phyloP scores from a whole-genome alignment of 495 filamentous ascomycete species.

The Penicillium goetzii region DNA sequence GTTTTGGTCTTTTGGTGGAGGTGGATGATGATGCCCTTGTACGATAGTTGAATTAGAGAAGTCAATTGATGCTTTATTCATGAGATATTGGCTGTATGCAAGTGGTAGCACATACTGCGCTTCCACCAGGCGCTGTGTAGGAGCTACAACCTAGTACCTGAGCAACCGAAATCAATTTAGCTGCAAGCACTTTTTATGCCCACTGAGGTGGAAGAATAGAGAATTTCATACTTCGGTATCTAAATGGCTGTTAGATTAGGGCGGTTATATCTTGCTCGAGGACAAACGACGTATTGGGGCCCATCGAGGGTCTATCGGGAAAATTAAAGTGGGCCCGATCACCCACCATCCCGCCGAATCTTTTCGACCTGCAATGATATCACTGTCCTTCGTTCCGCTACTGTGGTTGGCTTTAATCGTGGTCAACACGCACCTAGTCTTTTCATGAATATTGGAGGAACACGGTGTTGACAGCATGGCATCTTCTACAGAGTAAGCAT shows the following conservation, averaged over 20 bases:
- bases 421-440: neutral
- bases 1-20: slow-evolving; percentile 19
- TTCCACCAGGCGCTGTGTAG: neutral
- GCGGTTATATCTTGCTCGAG: slow-evolving; percentile 2
- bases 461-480: neutral
- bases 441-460: too few relatives aligned
- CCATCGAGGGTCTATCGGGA: neutral
- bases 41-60: slow-evolving; percentile 28
- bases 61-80: slow-evolving; percentile 25
- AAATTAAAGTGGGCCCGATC: slow-evolving; percentile 24
- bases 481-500: slow-evolving; percentile 14
- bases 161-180: neutral
- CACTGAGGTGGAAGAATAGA: too few relatives aligned
- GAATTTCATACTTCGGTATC: too few relatives aligned
- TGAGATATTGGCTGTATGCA: neutral
- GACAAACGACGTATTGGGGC: neutral
- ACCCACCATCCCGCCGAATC: slow-evolving; percentile 19
- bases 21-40: slow-evolving; percentile 25
- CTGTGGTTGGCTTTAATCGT: neutral
- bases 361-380: slow-evolving; percentile 18
- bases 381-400: slow-evolving; percentile 2
- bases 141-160: neutral
- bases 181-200: neutral
- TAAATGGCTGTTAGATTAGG: too few relatives aligned
- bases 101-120: neutral